Percentiles rank a stretch among this genome's conserved stretches.
phyloP scores from a whole-genome alignment of 164 flowering plant genomes.

The Vitis amurensis region DNA sequence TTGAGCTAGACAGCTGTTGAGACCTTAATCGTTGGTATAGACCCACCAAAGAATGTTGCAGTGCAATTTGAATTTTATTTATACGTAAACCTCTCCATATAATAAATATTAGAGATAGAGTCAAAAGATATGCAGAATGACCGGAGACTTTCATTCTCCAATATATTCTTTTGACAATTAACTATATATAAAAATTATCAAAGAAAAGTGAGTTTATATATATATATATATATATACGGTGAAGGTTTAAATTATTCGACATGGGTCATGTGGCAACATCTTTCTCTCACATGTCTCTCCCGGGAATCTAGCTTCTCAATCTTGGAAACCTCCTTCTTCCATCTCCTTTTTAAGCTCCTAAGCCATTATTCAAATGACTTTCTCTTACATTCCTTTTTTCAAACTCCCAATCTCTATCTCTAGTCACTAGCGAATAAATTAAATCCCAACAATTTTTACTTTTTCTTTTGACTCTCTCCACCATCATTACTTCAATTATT shows the following conservation, averaged over 20 bases:
- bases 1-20: conserved; percentile 27
- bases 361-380: background rate
- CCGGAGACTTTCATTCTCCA: conserved; percentile 60
- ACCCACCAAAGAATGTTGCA: conserved; percentile 36
- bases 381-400: conserved; percentile 14
- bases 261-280: conserved; percentile 21
- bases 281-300: conserved; percentile 26
- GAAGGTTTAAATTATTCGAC: too few relatives aligned
- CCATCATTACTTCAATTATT: conserved; percentile 32
- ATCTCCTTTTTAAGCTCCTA: background rate
- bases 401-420: conserved; percentile 6
- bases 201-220: too few relatives aligned
- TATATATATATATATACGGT: too few relatives aligned
- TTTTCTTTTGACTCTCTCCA: conserved; percentile 17
- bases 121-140: conserved; percentile 46
- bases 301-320: conserved; percentile 28
- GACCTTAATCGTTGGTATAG: conserved; percentile 26
- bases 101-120: conserved; percentile 20
- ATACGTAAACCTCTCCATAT: background rate
- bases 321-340: background rate
- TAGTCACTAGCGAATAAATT: background rate
- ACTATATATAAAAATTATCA: too few relatives aligned
- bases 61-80: too few relatives aligned
- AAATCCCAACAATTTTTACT: conserved; percentile 5
- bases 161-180: conserved; percentile 39